Conservation (phyloP, 1,139 yeast genomes). For the Pichia sp. region DNA sequence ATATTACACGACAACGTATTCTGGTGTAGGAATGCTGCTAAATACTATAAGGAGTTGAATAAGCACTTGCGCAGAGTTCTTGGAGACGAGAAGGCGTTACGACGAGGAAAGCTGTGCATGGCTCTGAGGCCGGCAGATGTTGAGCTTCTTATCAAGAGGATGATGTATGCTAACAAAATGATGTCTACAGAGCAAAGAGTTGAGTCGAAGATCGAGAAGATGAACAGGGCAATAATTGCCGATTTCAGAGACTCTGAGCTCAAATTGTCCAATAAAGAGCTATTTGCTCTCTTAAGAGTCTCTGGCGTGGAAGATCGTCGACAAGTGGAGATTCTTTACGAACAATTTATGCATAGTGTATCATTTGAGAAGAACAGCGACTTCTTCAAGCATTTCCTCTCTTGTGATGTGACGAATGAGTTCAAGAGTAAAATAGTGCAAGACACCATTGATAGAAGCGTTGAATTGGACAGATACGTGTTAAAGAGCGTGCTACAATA, state of each 20-base stretch:
- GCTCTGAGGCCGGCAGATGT: conserved; percentile 12
- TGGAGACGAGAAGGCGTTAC: no score
- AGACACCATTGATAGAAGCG: conserved; percentile 1
- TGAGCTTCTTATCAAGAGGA: conserved; percentile 6
- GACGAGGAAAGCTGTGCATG: no score
- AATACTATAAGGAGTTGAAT: no score
- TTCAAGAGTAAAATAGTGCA: background rate
- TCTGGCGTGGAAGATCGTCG: background rate
- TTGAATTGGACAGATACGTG: conserved; percentile 4
- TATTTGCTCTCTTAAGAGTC: conserved; percentile 7
- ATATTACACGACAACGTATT: no score
- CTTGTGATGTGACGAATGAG: no score
- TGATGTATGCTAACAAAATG: conserved; percentile 6
- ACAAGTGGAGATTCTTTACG: conserved; percentile 2
- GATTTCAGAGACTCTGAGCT: conserved; percentile 5
- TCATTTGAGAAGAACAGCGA: conserved; percentile 7
- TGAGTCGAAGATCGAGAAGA: conserved; percentile 2
- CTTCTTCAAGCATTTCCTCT: conserved; percentile 7
- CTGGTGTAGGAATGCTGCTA: no score
- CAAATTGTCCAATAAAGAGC: conserved; percentile 10
- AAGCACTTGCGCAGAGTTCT: no score
- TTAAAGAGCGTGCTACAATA: conserved; percentile 7
- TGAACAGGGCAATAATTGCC: conserved; percentile 1
- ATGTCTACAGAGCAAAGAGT: conserved; percentile 1
- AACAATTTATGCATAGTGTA: conserved; percentile 6